Evolutionary conservation across 2,329 filamentous ascomycete genomes (phyloP).

Genomic region (Epichloe glyceriae): DNA sequence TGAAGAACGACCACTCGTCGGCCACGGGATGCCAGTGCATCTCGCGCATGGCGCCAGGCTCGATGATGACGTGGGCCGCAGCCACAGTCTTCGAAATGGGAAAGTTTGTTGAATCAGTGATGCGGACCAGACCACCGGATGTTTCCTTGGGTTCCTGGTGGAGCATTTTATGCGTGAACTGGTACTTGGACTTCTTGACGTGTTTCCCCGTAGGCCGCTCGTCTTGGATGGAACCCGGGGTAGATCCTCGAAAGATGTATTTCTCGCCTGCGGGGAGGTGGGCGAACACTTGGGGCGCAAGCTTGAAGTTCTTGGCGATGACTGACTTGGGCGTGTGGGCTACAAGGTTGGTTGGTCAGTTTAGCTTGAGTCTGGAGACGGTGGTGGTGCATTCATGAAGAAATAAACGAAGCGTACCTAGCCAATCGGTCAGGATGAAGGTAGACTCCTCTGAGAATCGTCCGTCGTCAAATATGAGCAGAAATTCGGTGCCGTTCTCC

Average conservation of each 20-base stretch:
- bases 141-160: conserved; percentile 53
- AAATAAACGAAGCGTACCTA: conserved; percentile 33
- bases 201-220: conserved; percentile 48
- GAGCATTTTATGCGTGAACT: conserved; percentile 61
- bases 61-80: conserved; percentile 57
- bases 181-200: conserved; percentile 52
- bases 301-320: conserved; percentile 61
- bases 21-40: conserved; percentile 76
- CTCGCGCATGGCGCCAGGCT: conserved; percentile 60
- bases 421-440: conserved; percentile 62
- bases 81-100: conserved; percentile 60
- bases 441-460: conserved; percentile 49
- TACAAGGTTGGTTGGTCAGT: conserved; percentile 11
- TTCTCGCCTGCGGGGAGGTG: conserved; percentile 54
- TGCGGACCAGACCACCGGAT: conserved; percentile 58
- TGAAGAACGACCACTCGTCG: conserved; percentile 74
- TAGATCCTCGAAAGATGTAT: conserved; percentile 64
- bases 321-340: conserved; percentile 61
- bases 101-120: conserved; percentile 66
- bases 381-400: no score
- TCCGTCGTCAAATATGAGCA: conserved; percentile 36
- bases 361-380: neutral
- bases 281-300: conserved; percentile 56
- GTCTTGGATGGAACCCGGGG: conserved; percentile 50
- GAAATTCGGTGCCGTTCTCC: conserved; percentile 42